Percentiles rank a stretch among this genome's conserved stretches.
Conservation (phyloP, 2,329 filamentous ascomycete genomes). For the Beauveria scarabaeidicola region DNA sequence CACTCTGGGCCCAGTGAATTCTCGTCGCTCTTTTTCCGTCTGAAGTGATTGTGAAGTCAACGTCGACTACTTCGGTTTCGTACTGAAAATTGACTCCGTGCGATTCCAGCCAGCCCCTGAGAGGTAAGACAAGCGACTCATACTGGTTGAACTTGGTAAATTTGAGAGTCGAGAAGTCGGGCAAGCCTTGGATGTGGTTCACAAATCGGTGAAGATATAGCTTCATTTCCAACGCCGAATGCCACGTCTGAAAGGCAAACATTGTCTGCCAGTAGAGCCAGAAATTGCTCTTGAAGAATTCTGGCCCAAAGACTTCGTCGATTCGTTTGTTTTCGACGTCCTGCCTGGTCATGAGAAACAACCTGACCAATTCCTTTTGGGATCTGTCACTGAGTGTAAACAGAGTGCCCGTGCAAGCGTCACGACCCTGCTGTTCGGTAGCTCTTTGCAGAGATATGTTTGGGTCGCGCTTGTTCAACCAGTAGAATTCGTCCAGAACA, state of each 20-base stretch:
- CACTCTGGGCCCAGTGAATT: background rate
- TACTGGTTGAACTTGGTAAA: background rate
- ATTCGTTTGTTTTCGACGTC: background rate
- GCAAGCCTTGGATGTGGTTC: background rate
- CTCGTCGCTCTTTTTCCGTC: background rate
- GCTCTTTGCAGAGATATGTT: conserved; percentile 20
- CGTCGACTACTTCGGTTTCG: background rate
- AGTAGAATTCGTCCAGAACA: conserved; percentile 24
- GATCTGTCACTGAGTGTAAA: conserved; percentile 18
- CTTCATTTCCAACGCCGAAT: conserved; percentile 32
- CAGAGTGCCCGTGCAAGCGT: conserved; percentile 15
- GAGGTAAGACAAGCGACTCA: background rate
- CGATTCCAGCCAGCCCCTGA: background rate
- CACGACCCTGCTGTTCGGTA: conserved; percentile 21
- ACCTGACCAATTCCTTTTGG: conserved; percentile 15
- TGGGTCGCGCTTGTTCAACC: conserved; percentile 19
- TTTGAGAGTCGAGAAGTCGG: background rate
- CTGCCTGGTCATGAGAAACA: conserved; percentile 11
- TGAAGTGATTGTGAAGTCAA: background rate
- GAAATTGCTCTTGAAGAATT: background rate
- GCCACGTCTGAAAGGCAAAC: conserved; percentile 17
- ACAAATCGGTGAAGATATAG: conserved; percentile 13
- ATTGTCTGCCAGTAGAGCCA: background rate
- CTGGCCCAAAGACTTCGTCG: background rate
- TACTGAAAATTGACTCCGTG: background rate